These are phyloP conservation scores for Aciculosporium take DNA, from an alignment of 2,329 filamentous ascomycete species.

Conservation along the genomic window DNA sequence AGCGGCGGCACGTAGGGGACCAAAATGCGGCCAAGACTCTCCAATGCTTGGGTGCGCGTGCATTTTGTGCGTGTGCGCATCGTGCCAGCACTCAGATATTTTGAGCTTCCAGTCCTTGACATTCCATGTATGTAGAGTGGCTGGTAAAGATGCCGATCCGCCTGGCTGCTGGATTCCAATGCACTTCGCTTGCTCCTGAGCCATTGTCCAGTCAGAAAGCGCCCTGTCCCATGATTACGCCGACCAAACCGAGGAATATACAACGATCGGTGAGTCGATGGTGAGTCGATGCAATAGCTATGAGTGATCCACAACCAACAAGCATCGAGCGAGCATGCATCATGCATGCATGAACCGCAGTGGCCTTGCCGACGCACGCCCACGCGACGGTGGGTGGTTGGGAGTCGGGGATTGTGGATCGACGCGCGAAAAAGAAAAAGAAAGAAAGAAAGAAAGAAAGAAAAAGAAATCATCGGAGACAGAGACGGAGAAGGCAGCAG, in stretches of 20 bases:
- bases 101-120: too few species aligned
- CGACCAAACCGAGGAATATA: neutral
- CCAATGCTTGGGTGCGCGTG: too few species aligned
- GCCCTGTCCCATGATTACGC: neutral
- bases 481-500: neutral
- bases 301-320: neutral
- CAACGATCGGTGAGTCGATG: slow-evolving; percentile 6
- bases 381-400: slow-evolving; percentile 2
- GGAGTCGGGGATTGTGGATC: slow-evolving; percentile 3
- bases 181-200: neutral
- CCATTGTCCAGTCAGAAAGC: slow-evolving; percentile 8
- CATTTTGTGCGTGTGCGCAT: too few species aligned
- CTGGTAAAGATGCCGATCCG: neutral
- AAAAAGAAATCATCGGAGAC: neutral
- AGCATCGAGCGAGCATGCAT: slow-evolving; percentile 5
- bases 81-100: too few species aligned
- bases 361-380: slow-evolving; percentile 4
- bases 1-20: too few species aligned
- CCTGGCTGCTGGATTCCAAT: neutral
- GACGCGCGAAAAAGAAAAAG: too few species aligned
- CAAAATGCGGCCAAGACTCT: too few species aligned
- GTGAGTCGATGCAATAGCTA: too few species aligned
- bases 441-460: neutral
- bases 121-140: too few species aligned
- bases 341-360: slow-evolving; percentile 7